A percentile compares a stretch with the other conserved stretches of the same genome.
phyloP scores from a whole-genome alignment of 805 yeast species.

The Candida corydali region DNA sequence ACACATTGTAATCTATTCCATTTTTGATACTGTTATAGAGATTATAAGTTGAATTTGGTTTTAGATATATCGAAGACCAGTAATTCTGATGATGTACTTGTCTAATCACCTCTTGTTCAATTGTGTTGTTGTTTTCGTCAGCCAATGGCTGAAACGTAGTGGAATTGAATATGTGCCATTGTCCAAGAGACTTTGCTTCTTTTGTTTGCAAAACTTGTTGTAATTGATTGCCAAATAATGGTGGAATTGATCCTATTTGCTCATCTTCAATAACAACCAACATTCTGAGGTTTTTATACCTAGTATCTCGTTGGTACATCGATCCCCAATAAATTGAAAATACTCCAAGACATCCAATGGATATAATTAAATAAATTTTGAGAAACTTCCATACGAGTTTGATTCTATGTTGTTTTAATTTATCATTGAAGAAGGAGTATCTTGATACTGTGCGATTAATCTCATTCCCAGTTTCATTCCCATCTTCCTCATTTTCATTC shows the following conservation, averaged over 20 bases:
- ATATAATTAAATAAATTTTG: constrained; percentile 27
- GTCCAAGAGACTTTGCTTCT: constrained; percentile 21
- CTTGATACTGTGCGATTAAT: constrained; percentile 2
- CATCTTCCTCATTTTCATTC: neutral
- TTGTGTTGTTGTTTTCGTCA: constrained; percentile 16
- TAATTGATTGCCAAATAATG: constrained; percentile 47
- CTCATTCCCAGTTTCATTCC: neutral
- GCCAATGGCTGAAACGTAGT: constrained; percentile 27
- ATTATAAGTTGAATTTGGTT: constrained; percentile 42
- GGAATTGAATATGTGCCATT: constrained; percentile 32
- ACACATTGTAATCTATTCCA: constrained; percentile 30
- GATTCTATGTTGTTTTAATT: constrained; percentile 17
- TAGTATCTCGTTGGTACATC: constrained; percentile 22
- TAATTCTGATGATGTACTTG: constrained; percentile 51
- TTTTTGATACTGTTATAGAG: constrained; percentile 34
- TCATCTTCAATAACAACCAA: constrained; percentile 30
- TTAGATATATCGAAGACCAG: constrained; percentile 62
- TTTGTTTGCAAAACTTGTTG: constrained; percentile 22
- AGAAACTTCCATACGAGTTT: constrained; percentile 15
- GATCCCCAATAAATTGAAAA: constrained; percentile 43
- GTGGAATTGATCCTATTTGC: constrained; percentile 24
- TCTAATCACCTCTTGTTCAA: constrained; percentile 37
- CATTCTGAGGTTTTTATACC: constrained; percentile 30
- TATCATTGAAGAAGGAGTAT: constrained; percentile 29
- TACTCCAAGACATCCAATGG: constrained; percentile 26